Base-by-base conservation (phyloP, 1,284 basidiomycete species). In the Peniophora sp. region DNA sequence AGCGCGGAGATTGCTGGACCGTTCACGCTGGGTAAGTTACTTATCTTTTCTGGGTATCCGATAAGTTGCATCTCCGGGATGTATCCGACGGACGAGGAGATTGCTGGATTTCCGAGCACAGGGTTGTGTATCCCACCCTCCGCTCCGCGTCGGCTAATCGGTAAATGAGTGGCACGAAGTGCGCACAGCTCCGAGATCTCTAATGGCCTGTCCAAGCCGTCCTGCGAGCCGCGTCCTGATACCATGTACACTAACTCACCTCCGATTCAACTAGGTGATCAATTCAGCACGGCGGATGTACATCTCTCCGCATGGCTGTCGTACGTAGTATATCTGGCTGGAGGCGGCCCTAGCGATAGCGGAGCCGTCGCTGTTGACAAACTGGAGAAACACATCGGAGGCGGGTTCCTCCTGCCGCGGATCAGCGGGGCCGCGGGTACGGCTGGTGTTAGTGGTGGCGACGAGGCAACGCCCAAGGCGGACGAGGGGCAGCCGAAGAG, bases 231-330 rank as follows among this genome's bases (percentile, higher is more conserved):
- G 27, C n/a, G 27, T 3, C 20, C 19, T 8, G 22, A 16, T 27
- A n/a, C n/a, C n/a, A n/a, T n/a, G n/a, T n/a, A n/a, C n/a, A n/a
- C n/a, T n/a, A n/a, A n/a, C n/a, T n/a, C n/a, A n/a, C n/a, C n/a
- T n/a, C n/a, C n/a, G n/a, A n/a, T n/a, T n/a, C n/a, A n/a, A n/a
- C n/a, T n/a, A 86, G 85, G 85, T 23, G 86, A 87, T 59, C 87
- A 90, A 54, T 65, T 92, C 61, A 89, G 84, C 8, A 70, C 92
- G 43, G 88, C 84, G 2, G 92, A 95, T 63, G 66, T 92, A 49
- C 89, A 93, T 61, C 69, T 92, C 23, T 82, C 80, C 2, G 82
- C 81, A 11, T 96, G 89, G 90, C 64, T 93, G 36, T 71, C 81
- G 2, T 76, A 82, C 25, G 57, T 92, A 10, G 77, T 83, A 11